Percentiles rank a stretch among this genome's conserved stretches.
Evolutionary conservation across 148 eudicot species (phyloP).

Genomic region (Rhododendron molle): DNA sequence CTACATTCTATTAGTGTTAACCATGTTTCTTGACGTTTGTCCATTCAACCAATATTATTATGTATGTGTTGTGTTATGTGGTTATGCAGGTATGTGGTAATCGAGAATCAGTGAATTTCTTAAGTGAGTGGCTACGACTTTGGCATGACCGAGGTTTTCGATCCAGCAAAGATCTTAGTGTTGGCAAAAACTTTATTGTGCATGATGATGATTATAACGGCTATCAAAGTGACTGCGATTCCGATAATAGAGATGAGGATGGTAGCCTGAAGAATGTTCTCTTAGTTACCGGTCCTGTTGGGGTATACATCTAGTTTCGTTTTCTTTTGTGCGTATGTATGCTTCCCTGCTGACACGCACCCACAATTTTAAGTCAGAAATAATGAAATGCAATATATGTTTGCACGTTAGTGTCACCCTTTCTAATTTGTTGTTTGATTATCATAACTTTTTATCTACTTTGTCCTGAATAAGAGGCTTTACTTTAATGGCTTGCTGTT

Average conservation of each 20-base stretch:
- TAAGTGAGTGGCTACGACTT: conserved; percentile 77
- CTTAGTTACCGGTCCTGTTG: conserved; percentile 89
- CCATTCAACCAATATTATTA: background rate
- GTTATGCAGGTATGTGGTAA: conserved; percentile 87
- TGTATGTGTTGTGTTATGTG: background rate
- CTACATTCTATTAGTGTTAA: background rate
- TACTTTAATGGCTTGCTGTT: background rate
- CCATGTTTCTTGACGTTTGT: background rate
- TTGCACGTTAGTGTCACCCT: background rate
- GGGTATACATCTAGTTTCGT: conserved; percentile 47
- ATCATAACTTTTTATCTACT: background rate
- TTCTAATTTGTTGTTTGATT: background rate
- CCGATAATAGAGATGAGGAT: conserved; percentile 41
- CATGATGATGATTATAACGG: conserved; percentile 34
- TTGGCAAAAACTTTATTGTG: conserved; percentile 24
- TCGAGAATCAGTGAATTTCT: conserved; percentile 54
- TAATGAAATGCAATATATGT: background rate
- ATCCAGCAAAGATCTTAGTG: conserved; percentile 28
- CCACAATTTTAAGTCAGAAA: background rate
- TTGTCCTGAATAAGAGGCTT: background rate
- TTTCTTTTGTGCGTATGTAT: background rate
- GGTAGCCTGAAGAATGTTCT: conserved; percentile 76
- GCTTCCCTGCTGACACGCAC: background rate
- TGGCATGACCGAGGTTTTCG: conserved; percentile 66
- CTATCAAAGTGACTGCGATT: conserved; percentile 47